Evolutionary conservation across 768 basidiomycete species (phyloP).

Genomic region (Suillus fuscotomentosus): DNA sequence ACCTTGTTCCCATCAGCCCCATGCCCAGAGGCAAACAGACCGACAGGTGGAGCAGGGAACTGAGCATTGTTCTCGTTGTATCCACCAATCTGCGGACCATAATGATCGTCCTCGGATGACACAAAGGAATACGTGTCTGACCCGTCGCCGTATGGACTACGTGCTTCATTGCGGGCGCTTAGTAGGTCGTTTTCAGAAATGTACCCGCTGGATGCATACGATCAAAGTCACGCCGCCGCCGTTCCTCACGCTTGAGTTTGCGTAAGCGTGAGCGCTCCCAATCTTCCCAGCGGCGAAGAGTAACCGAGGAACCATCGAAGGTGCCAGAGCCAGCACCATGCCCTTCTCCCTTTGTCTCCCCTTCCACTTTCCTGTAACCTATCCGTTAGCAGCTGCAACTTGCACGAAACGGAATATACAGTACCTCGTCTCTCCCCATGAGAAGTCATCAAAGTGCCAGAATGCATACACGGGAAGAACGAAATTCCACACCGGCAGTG

Average conservation of each 20-base stretch:
- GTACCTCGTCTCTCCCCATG: constrained; percentile 99
- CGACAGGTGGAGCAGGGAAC: constrained; percentile 86
- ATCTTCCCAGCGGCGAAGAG: constrained; percentile 97
- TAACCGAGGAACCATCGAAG: constrained; percentile 61
- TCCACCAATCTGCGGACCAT: constrained; percentile 92
- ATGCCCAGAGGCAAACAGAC: constrained; percentile 36
- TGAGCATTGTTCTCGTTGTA: constrained; percentile 85
- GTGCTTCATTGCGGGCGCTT: constrained; percentile 50
- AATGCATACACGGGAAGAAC: constrained; percentile 93
- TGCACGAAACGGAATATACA: constrained; percentile 6
- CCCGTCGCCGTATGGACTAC: constrained; percentile 63
- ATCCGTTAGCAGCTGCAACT: constrained; percentile 13
- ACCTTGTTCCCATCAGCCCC: constrained; percentile 32
- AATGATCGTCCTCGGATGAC: constrained; percentile 93
- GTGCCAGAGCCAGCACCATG: constrained; percentile 67
- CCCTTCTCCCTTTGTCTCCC: constrained; percentile 77
- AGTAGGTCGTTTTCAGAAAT: constrained; percentile 63
- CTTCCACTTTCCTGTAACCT: constrained; percentile 81
- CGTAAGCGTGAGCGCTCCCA: constrained; percentile 96
- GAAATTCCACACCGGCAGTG: constrained; percentile 96
- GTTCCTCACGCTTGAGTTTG: constrained; percentile 85
- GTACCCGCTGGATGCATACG: constrained; percentile 68
- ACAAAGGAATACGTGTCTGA: constrained; percentile 80
- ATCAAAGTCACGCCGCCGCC: constrained; percentile 78
- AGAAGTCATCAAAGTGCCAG: constrained; percentile 99